Evolutionary conservation across 345 rosid genomes (phyloP).

Genomic region (Euphorbia pulcherrima): DNA sequence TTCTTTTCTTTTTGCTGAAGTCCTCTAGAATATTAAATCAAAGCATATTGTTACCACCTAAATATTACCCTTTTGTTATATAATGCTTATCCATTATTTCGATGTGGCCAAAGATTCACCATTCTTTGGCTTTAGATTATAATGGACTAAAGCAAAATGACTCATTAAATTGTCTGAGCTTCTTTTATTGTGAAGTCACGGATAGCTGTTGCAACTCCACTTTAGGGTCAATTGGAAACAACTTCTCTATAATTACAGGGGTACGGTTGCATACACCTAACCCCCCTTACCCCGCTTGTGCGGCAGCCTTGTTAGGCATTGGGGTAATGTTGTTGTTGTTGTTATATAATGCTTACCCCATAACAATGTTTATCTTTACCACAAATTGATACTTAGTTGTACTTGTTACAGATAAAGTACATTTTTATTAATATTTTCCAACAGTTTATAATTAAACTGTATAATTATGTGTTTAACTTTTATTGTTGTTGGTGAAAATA

Average conservation of each 20-base stretch:
- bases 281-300: no score
- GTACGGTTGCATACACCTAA: no score
- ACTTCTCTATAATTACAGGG: no score
- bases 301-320: no score
- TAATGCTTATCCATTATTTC: neutral
- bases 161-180: no score
- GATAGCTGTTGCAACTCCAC: no score
- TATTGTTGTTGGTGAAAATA: neutral
- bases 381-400: neutral
- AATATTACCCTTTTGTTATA: neutral
- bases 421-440: neutral
- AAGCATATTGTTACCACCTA: neutral
- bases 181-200: no score
- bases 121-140: no score
- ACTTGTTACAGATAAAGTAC: neutral
- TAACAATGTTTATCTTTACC: neutral
- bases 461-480: neutral
- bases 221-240: no score
- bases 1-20: neutral
- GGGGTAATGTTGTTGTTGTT: no score
- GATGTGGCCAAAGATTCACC: no score
- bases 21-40: neutral
- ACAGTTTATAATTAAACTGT: neutral
- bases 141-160: no score
- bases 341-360: neutral